Percentiles rank a stretch among this genome's conserved stretches.
These are phyloP conservation scores for Coemansia sp. DNA, from an alignment of 192 early-diverging fungal species.

Conservation along the genomic window DNA sequence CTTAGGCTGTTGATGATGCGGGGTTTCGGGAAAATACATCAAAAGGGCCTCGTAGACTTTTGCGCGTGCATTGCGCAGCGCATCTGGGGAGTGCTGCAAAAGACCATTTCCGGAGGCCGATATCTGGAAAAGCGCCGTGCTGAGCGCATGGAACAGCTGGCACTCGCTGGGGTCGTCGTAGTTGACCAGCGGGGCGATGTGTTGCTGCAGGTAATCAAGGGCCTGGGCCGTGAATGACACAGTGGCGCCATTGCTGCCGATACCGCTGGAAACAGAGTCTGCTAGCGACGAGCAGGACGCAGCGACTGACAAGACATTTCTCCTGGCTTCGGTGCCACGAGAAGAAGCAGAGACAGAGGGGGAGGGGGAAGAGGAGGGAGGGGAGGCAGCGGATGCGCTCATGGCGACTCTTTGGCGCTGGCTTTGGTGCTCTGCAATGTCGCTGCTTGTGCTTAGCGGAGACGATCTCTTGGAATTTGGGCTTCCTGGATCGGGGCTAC, in stretches of 20 bases:
- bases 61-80: conserved; percentile 24
- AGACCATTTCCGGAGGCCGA: neutral
- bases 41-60: conserved; percentile 42
- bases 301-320: neutral
- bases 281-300: neutral
- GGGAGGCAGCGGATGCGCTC: neutral
- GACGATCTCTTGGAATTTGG: conserved; percentile 11
- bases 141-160: conserved; percentile 47
- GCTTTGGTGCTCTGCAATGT: conserved; percentile 7
- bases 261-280: neutral
- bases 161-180: conserved; percentile 40
- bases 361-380: no score
- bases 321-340: neutral
- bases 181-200: conserved; percentile 71
- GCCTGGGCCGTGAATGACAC: conserved; percentile 41
- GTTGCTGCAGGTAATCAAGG: conserved; percentile 73
- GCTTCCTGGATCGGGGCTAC: conserved; percentile 9
- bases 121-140: conserved; percentile 47
- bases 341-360: no score
- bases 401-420: conserved; percentile 19
- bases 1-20: conserved; percentile 33
- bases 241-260: neutral
- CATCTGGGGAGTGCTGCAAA: conserved; percentile 5
- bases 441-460: conserved; percentile 3
- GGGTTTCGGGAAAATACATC: conserved; percentile 28